Conservation (phyloP, 805 yeast species). For the Metschnikowia continentalis region DNA sequence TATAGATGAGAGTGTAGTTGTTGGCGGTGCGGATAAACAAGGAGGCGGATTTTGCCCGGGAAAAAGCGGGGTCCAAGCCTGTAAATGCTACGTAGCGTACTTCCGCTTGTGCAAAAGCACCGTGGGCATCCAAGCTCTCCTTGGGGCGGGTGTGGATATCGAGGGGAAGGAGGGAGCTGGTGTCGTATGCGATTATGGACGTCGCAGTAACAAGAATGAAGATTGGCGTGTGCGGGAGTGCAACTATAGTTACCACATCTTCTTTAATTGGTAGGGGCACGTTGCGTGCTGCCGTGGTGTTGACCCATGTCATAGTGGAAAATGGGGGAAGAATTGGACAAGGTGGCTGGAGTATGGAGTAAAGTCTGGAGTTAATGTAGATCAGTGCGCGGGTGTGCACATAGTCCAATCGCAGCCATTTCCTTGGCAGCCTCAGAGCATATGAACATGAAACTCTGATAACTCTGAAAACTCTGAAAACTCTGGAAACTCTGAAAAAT, state of each 20-base stretch:
- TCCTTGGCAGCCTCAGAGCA: neutral
- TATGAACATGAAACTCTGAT: too few species aligned
- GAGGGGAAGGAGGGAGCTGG: constrained; percentile 14
- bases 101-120: neutral
- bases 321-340: too few species aligned
- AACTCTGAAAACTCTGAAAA: too few species aligned
- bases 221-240: constrained; percentile 17
- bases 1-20: constrained; percentile 15
- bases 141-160: constrained; percentile 14
- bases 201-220: constrained; percentile 9
- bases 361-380: neutral
- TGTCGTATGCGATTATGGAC: constrained; percentile 8
- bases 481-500: too few species aligned
- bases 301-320: neutral
- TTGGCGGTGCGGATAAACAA: constrained; percentile 13
- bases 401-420: neutral
- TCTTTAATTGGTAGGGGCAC: constrained; percentile 20
- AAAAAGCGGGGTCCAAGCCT: constrained; percentile 27
- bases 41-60: constrained; percentile 13
- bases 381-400: neutral
- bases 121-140: constrained; percentile 14
- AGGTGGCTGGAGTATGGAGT: neutral
- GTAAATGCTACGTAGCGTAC: constrained; percentile 36
- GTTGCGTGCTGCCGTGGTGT: neutral
- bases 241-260: constrained; percentile 5